Evolutionary conservation across 257 asterid genomes (phyloP).

Genomic region (Scutellaria baicalensis): DNA sequence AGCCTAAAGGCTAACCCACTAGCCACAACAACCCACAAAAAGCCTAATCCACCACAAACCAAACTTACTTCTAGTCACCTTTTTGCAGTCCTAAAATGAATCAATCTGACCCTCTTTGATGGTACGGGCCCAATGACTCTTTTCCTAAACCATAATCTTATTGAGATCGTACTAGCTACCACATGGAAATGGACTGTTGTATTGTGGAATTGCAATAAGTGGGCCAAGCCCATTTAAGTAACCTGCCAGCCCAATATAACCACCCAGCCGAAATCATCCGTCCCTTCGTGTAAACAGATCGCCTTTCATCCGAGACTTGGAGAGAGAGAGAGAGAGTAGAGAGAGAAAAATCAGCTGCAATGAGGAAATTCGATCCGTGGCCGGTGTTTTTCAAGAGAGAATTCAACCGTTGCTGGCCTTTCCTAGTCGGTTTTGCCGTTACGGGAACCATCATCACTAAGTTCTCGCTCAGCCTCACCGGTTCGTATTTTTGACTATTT

Average conservation of each 20-base stretch:
- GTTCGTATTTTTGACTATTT: conserved; percentile 9
- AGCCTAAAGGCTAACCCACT: too few relatives aligned
- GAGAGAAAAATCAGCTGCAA: conserved; percentile 2
- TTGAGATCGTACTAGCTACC: too few relatives aligned
- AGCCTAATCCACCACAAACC: too few relatives aligned
- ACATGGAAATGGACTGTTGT: too few relatives aligned
- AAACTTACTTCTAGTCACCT: too few relatives aligned
- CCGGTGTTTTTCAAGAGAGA: conserved; percentile 40
- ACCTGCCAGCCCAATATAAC: background rate
- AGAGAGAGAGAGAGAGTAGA: background rate
- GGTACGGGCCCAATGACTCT: too few relatives aligned
- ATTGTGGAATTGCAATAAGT: background rate
- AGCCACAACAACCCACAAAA: too few relatives aligned
- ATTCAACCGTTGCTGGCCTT: conserved; percentile 25
- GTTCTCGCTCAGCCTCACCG: conserved; percentile 38
- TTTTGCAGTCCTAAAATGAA: too few relatives aligned
- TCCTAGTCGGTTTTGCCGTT: conserved; percentile 22
- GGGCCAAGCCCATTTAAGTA: conserved; percentile 14
- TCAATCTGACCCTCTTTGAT: too few relatives aligned
- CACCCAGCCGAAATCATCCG: background rate
- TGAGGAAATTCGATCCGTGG: conserved; percentile 61
- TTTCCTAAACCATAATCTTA: too few relatives aligned
- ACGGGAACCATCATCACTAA: conserved; percentile 33
- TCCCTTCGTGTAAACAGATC: background rate
- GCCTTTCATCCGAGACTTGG: background rate